Conservation (phyloP, 371 early-diverging fungal genomes). For the Saksenaea oblongispora region DNA sequence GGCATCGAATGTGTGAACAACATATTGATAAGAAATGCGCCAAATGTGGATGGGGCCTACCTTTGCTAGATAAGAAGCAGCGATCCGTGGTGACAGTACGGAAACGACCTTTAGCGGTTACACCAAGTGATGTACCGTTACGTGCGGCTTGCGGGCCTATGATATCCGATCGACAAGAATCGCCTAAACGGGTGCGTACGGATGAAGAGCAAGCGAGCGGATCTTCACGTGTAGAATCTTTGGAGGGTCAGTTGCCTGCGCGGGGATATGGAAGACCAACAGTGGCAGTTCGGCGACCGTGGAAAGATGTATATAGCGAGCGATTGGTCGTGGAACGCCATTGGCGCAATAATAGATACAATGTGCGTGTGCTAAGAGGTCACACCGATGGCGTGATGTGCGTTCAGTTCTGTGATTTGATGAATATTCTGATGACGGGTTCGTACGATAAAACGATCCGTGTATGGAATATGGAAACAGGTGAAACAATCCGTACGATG, state of each 20-base stretch:
- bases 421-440: slow-evolving; percentile 76
- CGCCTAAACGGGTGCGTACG: slow-evolving; percentile 7
- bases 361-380: slow-evolving; percentile 58
- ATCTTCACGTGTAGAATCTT: not conserved
- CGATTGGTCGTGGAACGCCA: slow-evolving; percentile 82
- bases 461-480: slow-evolving; percentile 82
- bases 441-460: slow-evolving; percentile 83
- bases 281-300: slow-evolving; percentile 46
- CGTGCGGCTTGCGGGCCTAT: slow-evolving; percentile 27
- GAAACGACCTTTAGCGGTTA: slow-evolving; percentile 10
- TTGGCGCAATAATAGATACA: slow-evolving; percentile 80
- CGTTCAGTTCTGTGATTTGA: slow-evolving; percentile 80
- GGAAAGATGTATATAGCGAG: slow-evolving; percentile 86
- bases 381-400: slow-evolving; percentile 90
- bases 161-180: not conserved
- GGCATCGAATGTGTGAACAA: slow-evolving; percentile 96
- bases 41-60: slow-evolving; percentile 96
- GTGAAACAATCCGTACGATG: slow-evolving; percentile 67
- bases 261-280: not conserved
- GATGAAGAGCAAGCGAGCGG: not conserved
- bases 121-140: slow-evolving; percentile 10
- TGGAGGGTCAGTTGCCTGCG: not conserved
- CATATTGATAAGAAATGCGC: slow-evolving; percentile 94
- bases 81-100: slow-evolving; percentile 10
- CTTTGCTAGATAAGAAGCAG: slow-evolving; percentile 58